Base-by-base conservation (phyloP, 371 early-diverging fungal genomes). In the Rhizopus microsporus region DNA sequence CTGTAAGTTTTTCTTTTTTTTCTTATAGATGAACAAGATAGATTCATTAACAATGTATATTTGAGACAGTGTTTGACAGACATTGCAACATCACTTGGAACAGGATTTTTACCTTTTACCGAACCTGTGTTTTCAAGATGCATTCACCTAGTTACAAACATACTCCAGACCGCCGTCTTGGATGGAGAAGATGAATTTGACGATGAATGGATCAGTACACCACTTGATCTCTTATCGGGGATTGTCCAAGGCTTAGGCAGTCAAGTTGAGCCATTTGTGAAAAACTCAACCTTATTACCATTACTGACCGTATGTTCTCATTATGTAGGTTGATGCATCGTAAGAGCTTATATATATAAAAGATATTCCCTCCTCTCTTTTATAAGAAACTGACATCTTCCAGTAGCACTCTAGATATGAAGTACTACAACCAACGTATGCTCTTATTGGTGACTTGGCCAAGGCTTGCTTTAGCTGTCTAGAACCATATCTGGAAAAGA, bases 361-460 rank as follows among this genome's bases (percentile, higher is more conserved):
- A 37, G 13, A 37, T 37, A 37, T 37, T 6, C 6, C 38, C 5
- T 37, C 38, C 38, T 13, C 13, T 37, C 38, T 13, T 37, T 37
- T 13, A 7, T 37, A 2, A n/a, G 31, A 46, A 10, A 5, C 38
- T 37, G 13, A 37, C 38, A 3, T 39, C 12, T 48, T 7, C n/a
- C 7, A 35, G 6, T 42, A 88, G 88, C 92, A 96, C 57, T 64
- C 83, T 0, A 78, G 83, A 9, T 78, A 87, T 9, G 93, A 96
- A 54, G 94, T 98, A 46, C 82, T 92, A 23, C 95, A 95, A 69
- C 91, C 93, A 12, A 90, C 98, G 16, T 95, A 88, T 74, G 97
- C 96, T 5, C 80, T 97, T 16, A 81, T 98, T 29, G 98, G 98
- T 13, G 96, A 98, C 67, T 75, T 98, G 47, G 88, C 95, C n/a